These are phyloP conservation scores for Penicillium diatomitis DNA, from an alignment of 495 filamentous ascomycete species.

Conservation along the genomic window DNA sequence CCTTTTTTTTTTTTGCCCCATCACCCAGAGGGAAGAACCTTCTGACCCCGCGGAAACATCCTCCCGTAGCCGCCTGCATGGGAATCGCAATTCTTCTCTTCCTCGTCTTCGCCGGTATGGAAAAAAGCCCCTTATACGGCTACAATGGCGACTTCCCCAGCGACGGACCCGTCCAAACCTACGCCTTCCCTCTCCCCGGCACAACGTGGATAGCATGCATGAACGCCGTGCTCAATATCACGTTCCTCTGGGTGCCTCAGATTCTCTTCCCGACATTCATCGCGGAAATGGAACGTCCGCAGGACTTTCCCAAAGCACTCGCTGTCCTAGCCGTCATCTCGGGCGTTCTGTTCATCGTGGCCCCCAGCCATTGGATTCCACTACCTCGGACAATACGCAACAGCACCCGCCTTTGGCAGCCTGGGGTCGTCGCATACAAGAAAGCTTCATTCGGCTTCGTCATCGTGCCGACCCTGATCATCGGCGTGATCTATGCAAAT, in stretches of 20 bases:
- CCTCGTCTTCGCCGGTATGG: constrained; percentile 37
- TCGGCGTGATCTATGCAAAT: constrained; percentile 44
- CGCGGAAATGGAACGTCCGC: constrained; percentile 48
- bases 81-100: constrained; percentile 37
- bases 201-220: constrained; percentile 38
- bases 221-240: constrained; percentile 40
- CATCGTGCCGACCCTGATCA: constrained; percentile 41
- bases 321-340: constrained; percentile 40
- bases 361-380: constrained; percentile 44
- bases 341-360: constrained; percentile 41
- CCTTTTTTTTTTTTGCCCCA: no score
- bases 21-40: neutral
- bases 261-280: constrained; percentile 51
- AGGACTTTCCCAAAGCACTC: constrained; percentile 46
- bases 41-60: neutral
- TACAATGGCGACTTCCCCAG: constrained; percentile 25
- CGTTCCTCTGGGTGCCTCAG: constrained; percentile 39
- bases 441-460: constrained; percentile 38
- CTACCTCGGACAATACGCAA: constrained; percentile 41
- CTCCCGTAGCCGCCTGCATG: constrained; percentile 28
- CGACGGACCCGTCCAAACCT: constrained; percentile 30
- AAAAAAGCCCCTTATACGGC: constrained; percentile 25
- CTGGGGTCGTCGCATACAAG: constrained; percentile 38
- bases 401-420: constrained; percentile 42
- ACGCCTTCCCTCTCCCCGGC: constrained; percentile 36